These are phyloP conservation scores for Solioccasus polychromus DNA, from an alignment of 768 basidiomycete species.

Conservation along the genomic window DNA sequence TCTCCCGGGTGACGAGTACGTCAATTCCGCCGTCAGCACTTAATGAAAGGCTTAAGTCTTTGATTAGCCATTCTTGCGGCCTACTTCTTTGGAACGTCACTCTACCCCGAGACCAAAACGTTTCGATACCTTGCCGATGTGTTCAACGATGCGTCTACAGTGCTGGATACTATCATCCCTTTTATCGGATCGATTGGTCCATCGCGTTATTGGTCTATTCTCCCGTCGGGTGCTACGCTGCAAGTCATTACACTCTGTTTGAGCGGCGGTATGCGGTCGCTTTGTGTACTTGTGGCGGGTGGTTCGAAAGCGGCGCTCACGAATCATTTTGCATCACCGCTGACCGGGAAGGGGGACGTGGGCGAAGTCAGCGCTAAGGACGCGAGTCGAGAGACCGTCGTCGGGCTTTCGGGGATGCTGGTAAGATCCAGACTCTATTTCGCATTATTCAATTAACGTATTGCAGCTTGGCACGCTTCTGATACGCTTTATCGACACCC, in stretches of 20 bases:
- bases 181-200: constrained; percentile 37
- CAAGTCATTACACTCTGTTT: constrained; percentile 52
- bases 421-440: constrained; percentile 35
- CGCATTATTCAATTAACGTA: background rate
- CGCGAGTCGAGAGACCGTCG: constrained; percentile 66
- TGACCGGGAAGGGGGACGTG: constrained; percentile 53
- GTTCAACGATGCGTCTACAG: constrained; percentile 57
- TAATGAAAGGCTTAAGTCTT: background rate
- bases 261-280: constrained; percentile 54
- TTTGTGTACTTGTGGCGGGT: constrained; percentile 63
- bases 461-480: constrained; percentile 56
- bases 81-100: constrained; percentile 58
- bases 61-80: constrained; percentile 58
- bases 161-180: constrained; percentile 61
- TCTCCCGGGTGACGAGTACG: constrained; percentile 62
- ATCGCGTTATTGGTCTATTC: constrained; percentile 33
- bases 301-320: constrained; percentile 71
- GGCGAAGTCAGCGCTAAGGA: constrained; percentile 74
- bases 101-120: constrained; percentile 68
- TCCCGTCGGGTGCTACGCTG: constrained; percentile 30
- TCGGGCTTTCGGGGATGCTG: constrained; percentile 65
- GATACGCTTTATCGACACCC: constrained; percentile 51
- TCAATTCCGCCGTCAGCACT: background rate
- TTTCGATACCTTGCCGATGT: constrained; percentile 68
- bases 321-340: constrained; percentile 59